Percentiles rank a stretch among this genome's conserved stretches.
Evolutionary conservation across 768 basidiomycete species (phyloP).

Genomic region (Boletus sp.): DNA sequence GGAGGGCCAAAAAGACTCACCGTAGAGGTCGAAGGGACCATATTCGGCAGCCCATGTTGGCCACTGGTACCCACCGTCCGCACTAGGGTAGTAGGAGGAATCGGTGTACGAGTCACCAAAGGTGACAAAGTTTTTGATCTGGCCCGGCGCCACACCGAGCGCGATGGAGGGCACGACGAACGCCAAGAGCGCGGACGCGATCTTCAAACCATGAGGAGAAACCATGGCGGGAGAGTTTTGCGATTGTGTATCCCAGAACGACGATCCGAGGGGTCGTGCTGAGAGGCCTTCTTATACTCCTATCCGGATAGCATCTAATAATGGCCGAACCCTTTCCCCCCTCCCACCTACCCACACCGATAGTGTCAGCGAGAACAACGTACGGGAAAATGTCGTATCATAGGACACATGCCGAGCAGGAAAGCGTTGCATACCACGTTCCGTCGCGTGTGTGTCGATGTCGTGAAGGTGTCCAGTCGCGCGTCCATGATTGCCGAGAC

Average conservation of each 20-base stretch:
- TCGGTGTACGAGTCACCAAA: slow-evolving; percentile 71
- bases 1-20: slow-evolving; percentile 14
- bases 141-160: slow-evolving; percentile 33
- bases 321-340: neutral
- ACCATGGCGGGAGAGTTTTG: neutral
- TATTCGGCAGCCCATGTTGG: slow-evolving; percentile 58
- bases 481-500: neutral
- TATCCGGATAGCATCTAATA: neutral
- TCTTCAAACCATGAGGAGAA: neutral
- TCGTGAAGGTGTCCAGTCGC: neutral
- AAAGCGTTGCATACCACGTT: neutral
- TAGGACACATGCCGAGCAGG: too few relatives aligned
- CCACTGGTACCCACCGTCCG: slow-evolving; percentile 51
- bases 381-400: neutral
- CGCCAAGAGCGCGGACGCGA: slow-evolving; percentile 11
- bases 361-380: neutral
- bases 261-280: neutral
- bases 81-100: slow-evolving; percentile 33
- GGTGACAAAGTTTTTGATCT: slow-evolving; percentile 62
- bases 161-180: slow-evolving; percentile 7
- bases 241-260: neutral
- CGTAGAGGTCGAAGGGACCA: slow-evolving; percentile 48
- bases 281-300: neutral
- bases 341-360: neutral
- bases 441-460: neutral